Conservation (phyloP, 345 rosid species). For the Iberis pinnata region DNA sequence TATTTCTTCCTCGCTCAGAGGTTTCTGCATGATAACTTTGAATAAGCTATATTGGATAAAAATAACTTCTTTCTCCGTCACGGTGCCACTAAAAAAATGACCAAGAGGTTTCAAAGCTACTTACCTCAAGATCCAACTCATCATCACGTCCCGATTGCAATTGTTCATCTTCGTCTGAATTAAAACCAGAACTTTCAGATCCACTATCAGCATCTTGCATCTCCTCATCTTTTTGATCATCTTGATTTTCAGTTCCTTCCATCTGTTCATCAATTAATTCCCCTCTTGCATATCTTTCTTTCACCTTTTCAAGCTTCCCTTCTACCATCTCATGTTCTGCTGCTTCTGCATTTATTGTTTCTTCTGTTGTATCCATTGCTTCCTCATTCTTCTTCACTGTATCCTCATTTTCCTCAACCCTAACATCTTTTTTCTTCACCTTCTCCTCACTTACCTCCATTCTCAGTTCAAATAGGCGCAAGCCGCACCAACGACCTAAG, state of each 20-base stretch:
- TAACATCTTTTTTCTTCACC: too few relatives aligned
- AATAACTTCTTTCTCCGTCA: background rate
- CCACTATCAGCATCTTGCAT: slow-evolving; percentile 34
- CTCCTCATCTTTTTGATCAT: slow-evolving; percentile 17
- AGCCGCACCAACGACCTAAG: too few relatives aligned
- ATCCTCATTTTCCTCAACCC: background rate
- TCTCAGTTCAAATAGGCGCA: too few relatives aligned
- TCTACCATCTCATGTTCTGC: slow-evolving; percentile 27
- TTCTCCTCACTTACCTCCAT: too few relatives aligned
- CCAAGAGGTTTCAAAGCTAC: slow-evolving; percentile 17
- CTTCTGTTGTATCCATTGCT: background rate
- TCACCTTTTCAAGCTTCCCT: slow-evolving; percentile 36
- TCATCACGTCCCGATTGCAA: slow-evolving; percentile 47
- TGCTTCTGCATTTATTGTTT: slow-evolving; percentile 10
- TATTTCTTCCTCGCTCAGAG: slow-evolving; percentile 81
- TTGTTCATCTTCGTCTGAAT: slow-evolving; percentile 52
- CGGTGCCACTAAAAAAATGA: background rate
- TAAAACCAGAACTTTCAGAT: slow-evolving; percentile 49
- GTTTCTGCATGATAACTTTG: slow-evolving; percentile 42
- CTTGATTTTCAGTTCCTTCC: slow-evolving; percentile 16
- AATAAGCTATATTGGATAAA: slow-evolving; percentile 5
- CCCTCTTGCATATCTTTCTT: slow-evolving; percentile 9
- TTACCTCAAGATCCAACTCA: slow-evolving; percentile 55
- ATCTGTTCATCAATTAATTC: slow-evolving; percentile 15
- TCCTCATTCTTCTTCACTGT: slow-evolving; percentile 1